phyloP scores from a whole-genome alignment of 1,284 basidiomycete genomes.

The Taiwanofungus camphoratus region DNA sequence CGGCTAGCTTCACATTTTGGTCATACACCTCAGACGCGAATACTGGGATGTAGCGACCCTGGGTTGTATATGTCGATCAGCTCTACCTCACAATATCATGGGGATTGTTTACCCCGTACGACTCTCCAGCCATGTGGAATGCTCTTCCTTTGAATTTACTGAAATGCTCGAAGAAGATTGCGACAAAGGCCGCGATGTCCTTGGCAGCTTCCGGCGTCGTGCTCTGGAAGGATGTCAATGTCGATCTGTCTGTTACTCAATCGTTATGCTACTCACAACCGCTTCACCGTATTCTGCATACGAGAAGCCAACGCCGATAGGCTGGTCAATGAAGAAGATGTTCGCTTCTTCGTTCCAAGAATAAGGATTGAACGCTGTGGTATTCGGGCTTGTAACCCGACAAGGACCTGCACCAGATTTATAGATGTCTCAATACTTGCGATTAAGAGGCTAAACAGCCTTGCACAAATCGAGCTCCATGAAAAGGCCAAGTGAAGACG shows the following conservation, averaged over 20 bases:
- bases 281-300: slow-evolving; percentile 66
- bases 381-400: slow-evolving; percentile 37
- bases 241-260: neutral
- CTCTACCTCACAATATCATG: neutral
- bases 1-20: slow-evolving; percentile 58
- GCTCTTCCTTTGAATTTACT: slow-evolving; percentile 55
- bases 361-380: slow-evolving; percentile 47
- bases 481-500: slow-evolving; percentile 31
- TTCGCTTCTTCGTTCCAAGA: slow-evolving; percentile 69
- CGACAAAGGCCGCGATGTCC: slow-evolving; percentile 66
- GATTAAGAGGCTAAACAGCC: neutral
- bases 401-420: slow-evolving; percentile 29
- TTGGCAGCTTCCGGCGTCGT: slow-evolving; percentile 45
- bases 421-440: neutral
- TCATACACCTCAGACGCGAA: slow-evolving; percentile 80
- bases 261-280: neutral
- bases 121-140: slow-evolving; percentile 74
- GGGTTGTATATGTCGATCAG: neutral
- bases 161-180: slow-evolving; percentile 76
- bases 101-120: slow-evolving; percentile 45
- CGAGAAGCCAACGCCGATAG: slow-evolving; percentile 62
- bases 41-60: slow-evolving; percentile 82
- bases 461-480: slow-evolving; percentile 45
- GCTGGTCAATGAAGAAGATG: slow-evolving; percentile 69
- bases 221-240: slow-evolving; percentile 1